Conservation (phyloP, 345 rosid genomes). For the Pelargonium nanum region DNA sequence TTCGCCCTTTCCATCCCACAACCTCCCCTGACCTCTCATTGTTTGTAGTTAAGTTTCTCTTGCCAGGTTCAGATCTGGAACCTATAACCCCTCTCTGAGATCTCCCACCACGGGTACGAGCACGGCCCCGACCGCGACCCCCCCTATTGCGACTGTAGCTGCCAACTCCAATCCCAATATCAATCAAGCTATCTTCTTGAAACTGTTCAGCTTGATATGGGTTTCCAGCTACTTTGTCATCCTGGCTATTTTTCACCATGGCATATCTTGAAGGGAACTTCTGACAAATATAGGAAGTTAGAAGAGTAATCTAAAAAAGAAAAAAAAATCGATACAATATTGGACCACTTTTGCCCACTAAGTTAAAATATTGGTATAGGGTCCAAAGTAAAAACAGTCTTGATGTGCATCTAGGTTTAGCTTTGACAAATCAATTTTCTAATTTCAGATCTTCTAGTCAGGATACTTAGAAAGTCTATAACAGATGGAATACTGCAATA, state of each 20-base stretch:
- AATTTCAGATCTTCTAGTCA: neutral
- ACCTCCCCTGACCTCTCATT: conserved; percentile 16
- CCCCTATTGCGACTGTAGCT: conserved; percentile 37
- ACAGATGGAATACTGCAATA: neutral
- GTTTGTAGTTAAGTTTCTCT: conserved; percentile 21
- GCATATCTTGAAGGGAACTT: conserved; percentile 28
- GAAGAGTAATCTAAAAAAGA: too few species aligned
- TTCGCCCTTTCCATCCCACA: conserved; percentile 34
- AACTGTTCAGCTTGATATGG: conserved; percentile 20
- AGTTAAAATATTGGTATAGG: too few species aligned
- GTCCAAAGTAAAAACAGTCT: too few species aligned
- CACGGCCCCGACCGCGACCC: conserved; percentile 33
- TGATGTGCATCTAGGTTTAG: too few species aligned
- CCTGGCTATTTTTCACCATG: conserved; percentile 25
- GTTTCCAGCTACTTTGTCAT: conserved; percentile 18
- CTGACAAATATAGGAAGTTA: conserved; percentile 14
- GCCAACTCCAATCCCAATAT: conserved; percentile 21
- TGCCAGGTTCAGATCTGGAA: conserved; percentile 38
- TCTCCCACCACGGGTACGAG: conserved; percentile 35
- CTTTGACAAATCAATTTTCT: too few species aligned
- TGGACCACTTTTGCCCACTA: too few species aligned
- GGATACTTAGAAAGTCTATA: neutral
- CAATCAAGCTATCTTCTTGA: conserved; percentile 46
- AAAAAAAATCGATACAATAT: too few species aligned
- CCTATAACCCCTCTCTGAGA: conserved; percentile 21